These are phyloP conservation scores for Trametes sanguinea DNA, from an alignment of 768 basidiomycete genomes.

Conservation along the genomic window DNA sequence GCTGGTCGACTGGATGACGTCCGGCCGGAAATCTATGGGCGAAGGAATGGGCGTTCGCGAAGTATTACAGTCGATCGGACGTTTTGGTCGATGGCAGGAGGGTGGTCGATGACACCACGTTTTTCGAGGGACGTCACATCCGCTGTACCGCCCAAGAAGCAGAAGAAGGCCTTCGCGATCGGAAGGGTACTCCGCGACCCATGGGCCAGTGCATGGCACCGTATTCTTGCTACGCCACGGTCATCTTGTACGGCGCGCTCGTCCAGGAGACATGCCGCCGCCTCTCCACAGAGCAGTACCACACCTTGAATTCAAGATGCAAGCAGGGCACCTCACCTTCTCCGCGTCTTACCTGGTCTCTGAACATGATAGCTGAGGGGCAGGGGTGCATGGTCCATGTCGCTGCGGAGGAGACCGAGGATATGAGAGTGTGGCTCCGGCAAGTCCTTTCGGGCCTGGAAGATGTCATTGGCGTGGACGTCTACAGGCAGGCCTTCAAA, in stretches of 20 bases:
- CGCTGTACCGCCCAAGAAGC: conserved; percentile 26
- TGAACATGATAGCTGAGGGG: conserved; percentile 56
- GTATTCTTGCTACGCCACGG: conserved; percentile 88
- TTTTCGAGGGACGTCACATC: conserved; percentile 57
- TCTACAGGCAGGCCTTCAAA: conserved; percentile 61
- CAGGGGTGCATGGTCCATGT: conserved; percentile 65
- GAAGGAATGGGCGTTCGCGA: conserved; percentile 92
- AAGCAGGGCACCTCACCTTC: conserved; percentile 49
- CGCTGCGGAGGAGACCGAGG: conserved; percentile 76
- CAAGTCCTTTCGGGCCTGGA: conserved; percentile 53
- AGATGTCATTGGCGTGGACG: conserved; percentile 59
- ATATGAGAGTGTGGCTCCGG: conserved; percentile 71
- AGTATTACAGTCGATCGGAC: conserved; percentile 86
- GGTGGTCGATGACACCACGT: conserved; percentile 74
- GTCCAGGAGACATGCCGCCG: conserved; percentile 48
- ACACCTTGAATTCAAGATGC: conserved; percentile 59
- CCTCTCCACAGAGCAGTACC: conserved; percentile 49
- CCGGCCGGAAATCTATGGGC: conserved; percentile 77
- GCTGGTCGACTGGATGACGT: conserved; percentile 90
- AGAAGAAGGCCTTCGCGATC: too few relatives aligned
- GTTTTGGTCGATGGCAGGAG: conserved; percentile 64
- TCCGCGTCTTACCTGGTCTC: conserved; percentile 72
- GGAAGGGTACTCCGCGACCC: conserved; percentile 36
- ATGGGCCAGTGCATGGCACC: conserved; percentile 67
- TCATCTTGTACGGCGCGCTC: conserved; percentile 76